These are phyloP conservation scores for Ceratocystis lukuohia DNA, from an alignment of 2,329 filamentous ascomycete species.

Conservation along the genomic window DNA sequence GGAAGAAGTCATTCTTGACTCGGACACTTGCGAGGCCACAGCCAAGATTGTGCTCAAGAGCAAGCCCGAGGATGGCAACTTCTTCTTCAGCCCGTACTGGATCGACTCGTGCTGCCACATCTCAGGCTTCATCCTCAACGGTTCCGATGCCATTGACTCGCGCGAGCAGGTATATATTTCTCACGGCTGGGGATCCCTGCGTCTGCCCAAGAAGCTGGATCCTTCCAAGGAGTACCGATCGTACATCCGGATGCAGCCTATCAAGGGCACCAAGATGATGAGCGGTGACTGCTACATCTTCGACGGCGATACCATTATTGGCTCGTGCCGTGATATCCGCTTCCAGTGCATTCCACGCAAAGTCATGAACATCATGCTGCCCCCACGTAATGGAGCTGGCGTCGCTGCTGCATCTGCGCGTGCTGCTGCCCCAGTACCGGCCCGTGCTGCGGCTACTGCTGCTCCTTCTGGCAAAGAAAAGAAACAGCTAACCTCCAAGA, in stretches of 20 bases:
- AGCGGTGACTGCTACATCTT: conserved; percentile 42
- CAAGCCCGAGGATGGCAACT: conserved; percentile 35
- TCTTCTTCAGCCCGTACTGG: conserved; percentile 44
- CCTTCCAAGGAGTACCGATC: conserved; percentile 38
- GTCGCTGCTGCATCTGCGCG: conserved; percentile 27
- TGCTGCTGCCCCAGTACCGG: conserved; percentile 25
- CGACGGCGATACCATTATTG: conserved; percentile 38
- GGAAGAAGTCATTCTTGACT: conserved; percentile 43
- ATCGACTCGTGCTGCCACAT: conserved; percentile 47
- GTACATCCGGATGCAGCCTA: conserved; percentile 45
- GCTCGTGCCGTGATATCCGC: conserved; percentile 42
- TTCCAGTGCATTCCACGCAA: conserved; percentile 55
- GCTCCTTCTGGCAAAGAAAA: conserved; percentile 29
- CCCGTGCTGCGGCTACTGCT: conserved; percentile 27
- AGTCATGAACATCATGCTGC: conserved; percentile 52
- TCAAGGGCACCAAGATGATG: conserved; percentile 37
- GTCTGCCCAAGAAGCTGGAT: conserved; percentile 35
- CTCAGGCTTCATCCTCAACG: conserved; percentile 49
- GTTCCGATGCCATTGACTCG: conserved; percentile 41
- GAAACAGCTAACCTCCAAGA: conserved; percentile 34
- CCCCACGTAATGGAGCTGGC: conserved; percentile 40
- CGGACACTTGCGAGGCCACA: conserved; percentile 41
- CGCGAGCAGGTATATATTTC: conserved; percentile 44
- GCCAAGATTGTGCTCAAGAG: conserved; percentile 38
- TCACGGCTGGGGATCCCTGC: conserved; percentile 44